Base-by-base conservation (phyloP, 345 rosid genomes). In the Eucalyptus shirleyi region DNA sequence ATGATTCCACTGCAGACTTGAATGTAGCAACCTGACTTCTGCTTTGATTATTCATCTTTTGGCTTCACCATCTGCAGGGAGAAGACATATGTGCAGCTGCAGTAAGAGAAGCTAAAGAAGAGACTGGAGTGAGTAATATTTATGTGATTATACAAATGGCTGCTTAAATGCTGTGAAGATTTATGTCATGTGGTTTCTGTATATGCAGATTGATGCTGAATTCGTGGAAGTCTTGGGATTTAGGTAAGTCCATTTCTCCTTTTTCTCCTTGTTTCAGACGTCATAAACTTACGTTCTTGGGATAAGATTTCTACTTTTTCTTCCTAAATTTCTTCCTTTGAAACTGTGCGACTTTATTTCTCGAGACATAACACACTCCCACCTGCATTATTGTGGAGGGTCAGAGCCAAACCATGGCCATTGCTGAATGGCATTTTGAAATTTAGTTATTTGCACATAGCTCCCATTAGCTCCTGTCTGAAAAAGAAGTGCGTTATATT, bases 61-160 rank as follows among this genome's bases (percentile, higher is more conserved):
- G 89, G 47, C 62, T 89, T 49, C 47, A 17, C 86, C 34, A 37
- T 90, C 88, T 90, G 26, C 92, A 98, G 99, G 99, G 99, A 42
- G 98, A 98, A 91, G 97, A 96, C 91, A 90, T 98, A 81, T 93
- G 92, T 90, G 91, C 86, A 49, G 97, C 98, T 86, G 98, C 97
- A 28, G 93, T 95, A 26, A 95, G 99, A 92, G 99, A 97, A 93
- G 98, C 94, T 65, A 95, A 97, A 92, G 98, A 98, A 96, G 99
- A 96, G 93, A 98, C 99, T 10, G 96, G 95, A 83, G 99, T 96
- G 91, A 96, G 98, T 89, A 55, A 60, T 62, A 87, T 26, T 44
- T 56, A 62, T 28, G 88, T 77, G 60, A 69, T 82, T 55, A 47
- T 72, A 21, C 13, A 40, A 81, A 49, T 60, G 90, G 82, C 88